Conservation (phyloP, 148 eudicot species). For the Rhododendron vialii region DNA sequence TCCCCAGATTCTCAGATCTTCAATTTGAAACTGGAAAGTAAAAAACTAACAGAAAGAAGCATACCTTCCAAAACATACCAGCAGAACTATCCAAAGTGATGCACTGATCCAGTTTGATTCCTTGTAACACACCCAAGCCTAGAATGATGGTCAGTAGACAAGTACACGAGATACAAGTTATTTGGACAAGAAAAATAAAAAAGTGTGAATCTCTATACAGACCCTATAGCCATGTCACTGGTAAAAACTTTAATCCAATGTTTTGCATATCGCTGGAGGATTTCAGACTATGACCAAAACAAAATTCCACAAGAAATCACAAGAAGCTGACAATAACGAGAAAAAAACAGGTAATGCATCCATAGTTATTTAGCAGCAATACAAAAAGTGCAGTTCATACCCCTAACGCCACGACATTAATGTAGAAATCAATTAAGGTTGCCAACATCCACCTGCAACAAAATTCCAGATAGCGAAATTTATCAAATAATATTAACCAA, state of each 20-base stretch:
- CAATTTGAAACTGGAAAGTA: not conserved
- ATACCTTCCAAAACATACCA: slow-evolving; percentile 80
- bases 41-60: slow-evolving; percentile 3
- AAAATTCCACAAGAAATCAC: not conserved
- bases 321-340: not conserved
- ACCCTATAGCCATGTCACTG: not conserved
- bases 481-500: not conserved
- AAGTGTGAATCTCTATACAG: not conserved
- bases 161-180: not conserved
- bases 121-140: slow-evolving; percentile 84
- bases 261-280: not conserved
- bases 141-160: slow-evolving; percentile 8
- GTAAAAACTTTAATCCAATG: not conserved
- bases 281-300: not conserved
- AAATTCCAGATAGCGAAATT: not conserved
- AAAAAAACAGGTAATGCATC: not conserved
- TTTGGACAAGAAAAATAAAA: not conserved
- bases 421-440: slow-evolving; percentile 68
- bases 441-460: slow-evolving; percentile 74
- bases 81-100: slow-evolving; percentile 51
- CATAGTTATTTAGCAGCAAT: not conserved
- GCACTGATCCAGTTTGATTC: slow-evolving; percentile 60
- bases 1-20: not conserved
- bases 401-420: slow-evolving; percentile 54
- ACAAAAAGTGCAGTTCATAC: slow-evolving; percentile 32